Conservation (phyloP, 2,329 filamentous ascomycete genomes). For the Amylocarpus encephaloides region DNA sequence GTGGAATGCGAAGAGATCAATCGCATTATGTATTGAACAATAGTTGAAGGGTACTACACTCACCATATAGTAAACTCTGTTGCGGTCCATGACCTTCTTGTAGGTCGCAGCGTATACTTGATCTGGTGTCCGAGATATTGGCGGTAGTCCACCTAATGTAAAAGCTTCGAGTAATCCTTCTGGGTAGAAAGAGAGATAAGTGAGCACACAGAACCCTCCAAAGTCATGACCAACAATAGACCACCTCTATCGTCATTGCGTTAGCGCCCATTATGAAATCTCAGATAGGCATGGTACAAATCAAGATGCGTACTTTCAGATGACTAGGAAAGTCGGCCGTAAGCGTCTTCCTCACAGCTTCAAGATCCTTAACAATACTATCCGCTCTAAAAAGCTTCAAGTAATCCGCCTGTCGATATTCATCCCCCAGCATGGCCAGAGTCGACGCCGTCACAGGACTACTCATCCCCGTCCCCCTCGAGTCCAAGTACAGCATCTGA, state of each 20-base stretch:
- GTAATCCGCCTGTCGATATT: slow-evolving; percentile 68
- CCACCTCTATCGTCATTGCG: slow-evolving; percentile 50
- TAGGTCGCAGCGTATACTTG: slow-evolving; percentile 71
- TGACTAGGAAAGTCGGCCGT: slow-evolving; percentile 62
- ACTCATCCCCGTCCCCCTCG: slow-evolving; percentile 82
- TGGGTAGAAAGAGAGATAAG: slow-evolving; percentile 76
- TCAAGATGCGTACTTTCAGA: slow-evolving; percentile 56
- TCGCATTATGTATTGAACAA: no score
- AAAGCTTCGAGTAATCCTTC: slow-evolving; percentile 77
- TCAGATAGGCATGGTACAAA: no score
- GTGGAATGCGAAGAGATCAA: no score
- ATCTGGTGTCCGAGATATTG: slow-evolving; percentile 64
- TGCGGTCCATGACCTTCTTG: slow-evolving; percentile 62
- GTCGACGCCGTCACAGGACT: slow-evolving; percentile 71
- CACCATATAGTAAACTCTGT: slow-evolving; percentile 54
- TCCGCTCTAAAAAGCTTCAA: slow-evolving; percentile 82
- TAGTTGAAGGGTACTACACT: background rate
- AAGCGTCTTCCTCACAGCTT: slow-evolving; percentile 73
- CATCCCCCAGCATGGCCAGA: slow-evolving; percentile 57
- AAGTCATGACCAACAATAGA: slow-evolving; percentile 86
- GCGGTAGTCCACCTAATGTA: slow-evolving; percentile 75
- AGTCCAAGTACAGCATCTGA: slow-evolving; percentile 80
- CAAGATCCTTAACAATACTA: slow-evolving; percentile 82
- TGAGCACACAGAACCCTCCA: slow-evolving; percentile 78
- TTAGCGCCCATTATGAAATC: background rate